Evolutionary conservation across 495 filamentous ascomycete genomes (phyloP).

Genomic region (Umbilicaria muhlenbergii): DNA sequence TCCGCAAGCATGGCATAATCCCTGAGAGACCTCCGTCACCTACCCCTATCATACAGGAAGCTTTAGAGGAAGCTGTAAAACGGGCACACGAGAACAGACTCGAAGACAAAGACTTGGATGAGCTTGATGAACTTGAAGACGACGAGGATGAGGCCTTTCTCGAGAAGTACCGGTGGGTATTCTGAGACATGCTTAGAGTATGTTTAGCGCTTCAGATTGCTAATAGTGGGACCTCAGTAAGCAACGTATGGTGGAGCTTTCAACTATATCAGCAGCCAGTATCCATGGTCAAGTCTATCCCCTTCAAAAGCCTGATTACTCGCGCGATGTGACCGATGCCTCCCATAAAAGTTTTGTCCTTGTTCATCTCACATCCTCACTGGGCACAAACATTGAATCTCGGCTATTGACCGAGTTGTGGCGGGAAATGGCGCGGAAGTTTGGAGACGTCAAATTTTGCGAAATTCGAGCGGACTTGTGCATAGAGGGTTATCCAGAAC

Average conservation of each 20-base stretch:
- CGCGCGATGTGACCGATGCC: conserved; percentile 81
- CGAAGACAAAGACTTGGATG: conserved; percentile 84
- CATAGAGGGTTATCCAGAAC: conserved; percentile 91
- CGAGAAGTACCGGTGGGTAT: conserved; percentile 55
- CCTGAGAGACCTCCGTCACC: conserved; percentile 92
- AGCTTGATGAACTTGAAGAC: conserved; percentile 86
- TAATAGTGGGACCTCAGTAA: conserved; percentile 31
- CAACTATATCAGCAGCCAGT: conserved; percentile 53
- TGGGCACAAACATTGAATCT: conserved; percentile 68
- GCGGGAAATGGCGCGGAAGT: conserved; percentile 66
- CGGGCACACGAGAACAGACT: conserved; percentile 80
- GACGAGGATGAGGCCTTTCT: conserved; percentile 88
- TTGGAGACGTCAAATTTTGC: conserved; percentile 92
- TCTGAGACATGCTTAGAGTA: neutral
- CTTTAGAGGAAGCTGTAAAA: conserved; percentile 63
- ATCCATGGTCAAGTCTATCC: conserved; percentile 83
- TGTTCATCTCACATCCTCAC: conserved; percentile 69
- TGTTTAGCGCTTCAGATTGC: conserved; percentile 1
- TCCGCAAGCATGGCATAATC: conserved; percentile 89
- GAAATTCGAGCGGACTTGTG: conserved; percentile 87
- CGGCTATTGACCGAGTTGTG: conserved; percentile 73
- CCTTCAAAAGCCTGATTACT: conserved; percentile 85
- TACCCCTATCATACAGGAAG: conserved; percentile 89
- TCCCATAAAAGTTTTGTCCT: conserved; percentile 59
- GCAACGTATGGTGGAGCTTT: conserved; percentile 69